These are phyloP conservation scores for Lactarius pseudohatsudake DNA, from an alignment of 768 basidiomycete species.

Conservation along the genomic window DNA sequence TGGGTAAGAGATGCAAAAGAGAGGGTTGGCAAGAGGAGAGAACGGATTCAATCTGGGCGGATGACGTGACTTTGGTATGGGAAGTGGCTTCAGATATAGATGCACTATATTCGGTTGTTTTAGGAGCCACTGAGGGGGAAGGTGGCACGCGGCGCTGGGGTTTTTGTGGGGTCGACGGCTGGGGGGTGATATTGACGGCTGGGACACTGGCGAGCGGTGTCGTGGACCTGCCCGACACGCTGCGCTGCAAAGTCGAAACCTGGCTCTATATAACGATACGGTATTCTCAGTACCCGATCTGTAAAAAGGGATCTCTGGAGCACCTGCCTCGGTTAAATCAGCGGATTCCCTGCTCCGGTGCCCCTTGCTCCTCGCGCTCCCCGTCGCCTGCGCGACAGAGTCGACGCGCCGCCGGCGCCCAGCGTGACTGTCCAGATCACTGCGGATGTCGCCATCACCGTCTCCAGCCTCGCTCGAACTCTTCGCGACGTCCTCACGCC, in stretches of 20 bases:
- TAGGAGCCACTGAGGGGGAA: slow-evolving; percentile 19
- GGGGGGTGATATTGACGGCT: slow-evolving; percentile 8
- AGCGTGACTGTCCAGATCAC: slow-evolving; percentile 31
- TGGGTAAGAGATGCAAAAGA: slow-evolving; percentile 58
- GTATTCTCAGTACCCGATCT: neutral
- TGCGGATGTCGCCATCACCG: slow-evolving; percentile 14
- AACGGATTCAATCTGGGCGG: slow-evolving; percentile 49
- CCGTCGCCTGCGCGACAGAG: slow-evolving; percentile 9
- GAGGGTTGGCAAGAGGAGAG: slow-evolving; percentile 65
- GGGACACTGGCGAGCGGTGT: slow-evolving; percentile 17
- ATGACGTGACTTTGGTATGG: slow-evolving; percentile 39
- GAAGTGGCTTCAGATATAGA: slow-evolving; percentile 22
- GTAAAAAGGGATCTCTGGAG: neutral
- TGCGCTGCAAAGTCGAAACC: slow-evolving; percentile 16
- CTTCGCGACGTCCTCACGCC: slow-evolving; percentile 39
- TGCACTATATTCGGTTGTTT: slow-evolving; percentile 22
- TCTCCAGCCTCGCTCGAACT: slow-evolving; percentile 28
- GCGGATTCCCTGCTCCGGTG: slow-evolving; percentile 30
- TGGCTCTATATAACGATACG: slow-evolving; percentile 2
- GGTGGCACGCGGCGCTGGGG: slow-evolving; percentile 19
- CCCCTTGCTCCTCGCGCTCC: slow-evolving; percentile 27
- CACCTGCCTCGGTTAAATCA: slow-evolving; percentile 35
- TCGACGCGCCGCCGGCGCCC: slow-evolving; percentile 29
- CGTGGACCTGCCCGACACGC: slow-evolving; percentile 15
- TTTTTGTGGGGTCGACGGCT: slow-evolving; percentile 22